phyloP scores from a whole-genome alignment of 2,329 filamentous ascomycete genomes.

The Acephala macrosclerotiorum region DNA sequence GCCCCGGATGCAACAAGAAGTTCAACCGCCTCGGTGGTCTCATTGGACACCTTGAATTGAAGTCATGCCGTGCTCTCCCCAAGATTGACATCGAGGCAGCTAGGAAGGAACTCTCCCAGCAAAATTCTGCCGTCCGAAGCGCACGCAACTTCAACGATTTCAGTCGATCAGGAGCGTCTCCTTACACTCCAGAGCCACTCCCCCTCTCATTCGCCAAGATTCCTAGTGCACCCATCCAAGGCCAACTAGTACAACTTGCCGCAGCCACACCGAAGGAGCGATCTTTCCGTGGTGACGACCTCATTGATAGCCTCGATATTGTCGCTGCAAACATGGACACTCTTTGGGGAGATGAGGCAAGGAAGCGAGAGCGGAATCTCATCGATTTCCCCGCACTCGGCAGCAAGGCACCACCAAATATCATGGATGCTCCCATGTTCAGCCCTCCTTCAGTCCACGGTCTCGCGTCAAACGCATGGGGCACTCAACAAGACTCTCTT shows the following conservation, averaged over 20 bases:
- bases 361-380: background rate
- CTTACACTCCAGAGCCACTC: slow-evolving; percentile 6
- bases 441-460: background rate
- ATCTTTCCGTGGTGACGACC: slow-evolving; percentile 3
- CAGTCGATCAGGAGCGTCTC: slow-evolving; percentile 16
- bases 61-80: slow-evolving; percentile 15
- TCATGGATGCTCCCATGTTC: slow-evolving; percentile 5
- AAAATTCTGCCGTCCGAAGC: slow-evolving; percentile 9
- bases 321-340: background rate
- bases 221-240: background rate
- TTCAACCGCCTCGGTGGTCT: slow-evolving; percentile 33
- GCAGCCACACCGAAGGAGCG: background rate
- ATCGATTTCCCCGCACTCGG: background rate
- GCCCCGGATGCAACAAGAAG: slow-evolving; percentile 22
- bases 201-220: slow-evolving; percentile 2
- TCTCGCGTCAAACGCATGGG: background rate
- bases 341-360: background rate
- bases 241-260: background rate
- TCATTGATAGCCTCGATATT: slow-evolving; percentile 1
- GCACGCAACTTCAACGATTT: slow-evolving; percentile 9
- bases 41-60: slow-evolving; percentile 29
- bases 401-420: background rate
- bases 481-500: slow-evolving; percentile 11
- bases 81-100: slow-evolving; percentile 4
- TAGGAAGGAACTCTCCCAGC: slow-evolving; percentile 9